A percentile compares a stretch with the other conserved stretches of the same genome.
phyloP scores from a whole-genome alignment of 768 basidiomycete species.

The Clitopilus passeckerianus region DNA sequence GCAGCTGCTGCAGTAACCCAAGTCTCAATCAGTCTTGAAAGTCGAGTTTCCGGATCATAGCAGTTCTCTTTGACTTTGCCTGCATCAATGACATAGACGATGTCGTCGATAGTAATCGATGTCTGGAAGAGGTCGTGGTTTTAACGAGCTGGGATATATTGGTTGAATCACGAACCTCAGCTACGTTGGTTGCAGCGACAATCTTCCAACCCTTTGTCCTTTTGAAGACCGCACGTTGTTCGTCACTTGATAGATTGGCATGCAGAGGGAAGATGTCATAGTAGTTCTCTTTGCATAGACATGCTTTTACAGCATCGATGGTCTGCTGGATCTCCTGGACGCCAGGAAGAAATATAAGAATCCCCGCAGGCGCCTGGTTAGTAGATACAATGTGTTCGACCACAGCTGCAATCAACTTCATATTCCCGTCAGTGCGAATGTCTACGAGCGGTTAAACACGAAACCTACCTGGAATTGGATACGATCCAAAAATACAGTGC shows the following conservation, averaged over 20 bases:
- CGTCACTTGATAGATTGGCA: conserved; percentile 80
- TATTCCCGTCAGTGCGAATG: not conserved
- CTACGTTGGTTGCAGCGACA: conserved; percentile 88
- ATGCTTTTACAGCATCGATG: conserved; percentile 38
- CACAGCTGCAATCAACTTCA: conserved; percentile 60
- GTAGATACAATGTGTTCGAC: conserved; percentile 58
- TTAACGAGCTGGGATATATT: conserved; percentile 39
- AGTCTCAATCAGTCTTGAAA: conserved; percentile 74
- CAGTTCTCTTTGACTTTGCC: conserved; percentile 85
- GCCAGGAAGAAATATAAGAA: conserved; percentile 89
- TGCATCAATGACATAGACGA: conserved; percentile 78
- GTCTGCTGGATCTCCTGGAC: conserved; percentile 83
- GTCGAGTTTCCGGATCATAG: conserved; percentile 62
- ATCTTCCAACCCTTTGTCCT: conserved; percentile 69
- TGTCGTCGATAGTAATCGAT: conserved; percentile 87
- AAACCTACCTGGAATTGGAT: conserved; percentile 66
- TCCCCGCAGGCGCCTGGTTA: conserved; percentile 48
- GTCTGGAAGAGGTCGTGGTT: conserved; percentile 44
- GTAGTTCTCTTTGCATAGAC: conserved; percentile 33
- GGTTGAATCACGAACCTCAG: conserved; percentile 50
- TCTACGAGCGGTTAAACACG: not conserved
- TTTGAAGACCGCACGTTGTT: conserved; percentile 77
- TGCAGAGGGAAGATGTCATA: conserved; percentile 74
- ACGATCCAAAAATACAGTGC: conserved; percentile 52
- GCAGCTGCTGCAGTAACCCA: conserved; percentile 80